Conservation (phyloP, 1,139 yeast species). For the Arxiozyma bovina region DNA sequence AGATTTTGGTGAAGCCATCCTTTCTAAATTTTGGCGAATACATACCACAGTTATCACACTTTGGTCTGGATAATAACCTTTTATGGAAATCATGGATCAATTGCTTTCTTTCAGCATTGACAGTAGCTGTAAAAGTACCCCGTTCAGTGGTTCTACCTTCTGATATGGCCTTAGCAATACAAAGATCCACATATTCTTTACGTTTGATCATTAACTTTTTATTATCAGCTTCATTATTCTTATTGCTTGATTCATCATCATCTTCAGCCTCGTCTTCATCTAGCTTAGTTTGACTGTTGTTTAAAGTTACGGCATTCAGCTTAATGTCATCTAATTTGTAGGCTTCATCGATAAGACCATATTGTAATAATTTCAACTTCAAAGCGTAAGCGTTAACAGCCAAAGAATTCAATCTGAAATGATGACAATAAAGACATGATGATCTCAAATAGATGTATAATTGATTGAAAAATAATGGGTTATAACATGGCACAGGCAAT, state of each 20-base stretch:
- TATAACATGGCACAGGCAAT: conserved; percentile 89
- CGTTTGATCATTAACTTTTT: conserved; percentile 49
- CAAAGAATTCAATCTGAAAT: conserved; percentile 56
- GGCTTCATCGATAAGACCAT: conserved; percentile 78
- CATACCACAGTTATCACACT: conserved; percentile 95
- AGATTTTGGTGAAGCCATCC: conserved; percentile 88
- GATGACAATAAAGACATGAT: conserved; percentile 84
- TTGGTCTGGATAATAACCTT: conserved; percentile 62
- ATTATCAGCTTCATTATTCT: conserved; percentile 36
- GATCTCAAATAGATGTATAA: conserved; percentile 76
- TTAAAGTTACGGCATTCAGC: conserved; percentile 30
- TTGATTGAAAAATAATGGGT: conserved; percentile 89
- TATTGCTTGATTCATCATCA: not conserved
- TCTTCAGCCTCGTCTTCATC: conserved; percentile 26
- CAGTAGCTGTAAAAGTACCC: conserved; percentile 76
- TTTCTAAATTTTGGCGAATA: conserved; percentile 88
- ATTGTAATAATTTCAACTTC: conserved; percentile 72
- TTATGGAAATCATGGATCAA: conserved; percentile 70
- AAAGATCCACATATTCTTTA: conserved; percentile 57
- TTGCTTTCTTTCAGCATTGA: conserved; percentile 76
- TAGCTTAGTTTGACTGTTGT: conserved; percentile 25
- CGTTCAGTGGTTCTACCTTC: conserved; percentile 60
- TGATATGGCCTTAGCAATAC: conserved; percentile 66
- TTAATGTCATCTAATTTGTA: conserved; percentile 60
- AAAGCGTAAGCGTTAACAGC: conserved; percentile 74